Evolutionary conservation across 2,329 filamentous ascomycete genomes (phyloP).

Genomic region (Fusarium virguliforme): DNA sequence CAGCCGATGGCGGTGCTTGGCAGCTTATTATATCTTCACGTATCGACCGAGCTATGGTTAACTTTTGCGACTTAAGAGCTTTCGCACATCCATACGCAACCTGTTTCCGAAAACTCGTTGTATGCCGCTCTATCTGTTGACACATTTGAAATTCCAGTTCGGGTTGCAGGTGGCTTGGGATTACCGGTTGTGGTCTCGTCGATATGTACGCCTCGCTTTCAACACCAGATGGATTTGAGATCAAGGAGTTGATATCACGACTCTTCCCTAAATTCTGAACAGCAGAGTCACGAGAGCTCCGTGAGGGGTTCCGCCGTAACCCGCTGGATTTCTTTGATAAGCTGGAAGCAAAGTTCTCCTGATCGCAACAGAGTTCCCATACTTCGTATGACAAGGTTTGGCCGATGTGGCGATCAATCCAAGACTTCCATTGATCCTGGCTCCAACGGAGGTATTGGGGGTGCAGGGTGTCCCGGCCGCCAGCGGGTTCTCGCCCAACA

Average conservation of each 20-base stretch:
- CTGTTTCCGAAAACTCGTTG: slow-evolving; percentile 8
- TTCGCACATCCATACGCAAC: slow-evolving; percentile 7
- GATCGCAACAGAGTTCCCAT: slow-evolving; percentile 5
- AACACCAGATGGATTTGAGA: background rate
- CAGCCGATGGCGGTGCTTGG: background rate
- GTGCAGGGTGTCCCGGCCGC: slow-evolving; percentile 17
- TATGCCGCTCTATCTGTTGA: background rate
- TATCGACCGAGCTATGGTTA: slow-evolving; percentile 6
- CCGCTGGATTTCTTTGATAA: slow-evolving; percentile 6
- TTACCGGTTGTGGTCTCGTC: background rate
- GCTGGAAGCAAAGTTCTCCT: slow-evolving; percentile 10
- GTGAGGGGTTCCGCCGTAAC: background rate
- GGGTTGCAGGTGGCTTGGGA: slow-evolving; percentile 7
- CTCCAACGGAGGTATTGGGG: slow-evolving; percentile 25
- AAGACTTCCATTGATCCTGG: slow-evolving; percentile 26
- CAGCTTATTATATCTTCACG: slow-evolving; percentile 9
- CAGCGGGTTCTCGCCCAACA: slow-evolving; percentile 21
- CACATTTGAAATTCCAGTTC: background rate
- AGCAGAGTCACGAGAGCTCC: slow-evolving; percentile 14
- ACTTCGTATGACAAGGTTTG: slow-evolving; percentile 14
- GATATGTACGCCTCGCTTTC: background rate
- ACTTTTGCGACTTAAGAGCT: slow-evolving; percentile 13
- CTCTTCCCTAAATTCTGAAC: background rate
- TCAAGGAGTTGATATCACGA: slow-evolving; percentile 17
- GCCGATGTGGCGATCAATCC: slow-evolving; percentile 21